Base-by-base conservation (phyloP, 164 flowering plant species). In the Umbilicus rupestris region DNA sequence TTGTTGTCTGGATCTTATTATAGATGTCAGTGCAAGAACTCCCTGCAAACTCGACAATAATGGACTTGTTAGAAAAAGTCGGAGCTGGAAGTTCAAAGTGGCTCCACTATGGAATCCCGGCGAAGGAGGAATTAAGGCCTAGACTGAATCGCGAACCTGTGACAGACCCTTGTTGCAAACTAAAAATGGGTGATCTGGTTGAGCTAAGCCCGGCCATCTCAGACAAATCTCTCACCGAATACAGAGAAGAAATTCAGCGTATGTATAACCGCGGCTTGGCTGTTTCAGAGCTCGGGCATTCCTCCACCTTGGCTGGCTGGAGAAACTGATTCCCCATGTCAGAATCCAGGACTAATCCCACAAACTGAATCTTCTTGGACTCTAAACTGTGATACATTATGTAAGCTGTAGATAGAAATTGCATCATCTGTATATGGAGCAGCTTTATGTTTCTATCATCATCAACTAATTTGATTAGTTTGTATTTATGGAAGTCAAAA, bases 11-110 rank as follows among this genome's bases (percentile, higher is more conserved):
- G 66, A 50, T 35, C 4, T 63, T 63, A 52, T 72, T 74, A 72
- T 87, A 95, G 99, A 95, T 91, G 99, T 87, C 96, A 12, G 96
- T 94, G 63, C 90, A 88, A 71, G 99, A 91, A 76, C 81, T 89
- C 47, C 92, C 96, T 5, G 81, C 84, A 52, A 81, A 85, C 71
- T 81, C 97, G 2, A 83, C 89, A 1, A 65, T 95, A 42, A 80
- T 72, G 86, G 89, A 91, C 75, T 67, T 91, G 59, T 64, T 91
- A 68, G 86, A 79, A 55, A 79, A 81, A 68, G 78, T 73, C 15
- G 99, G 97, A 39, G 46, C 19, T 1, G 89, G 83, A 45, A 80
- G 81, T 75, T 78, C 85, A 1, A 81, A 82, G 62, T 80, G 85
- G 87, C 74, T 84, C 0, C 72, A 82, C 0, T 85, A 85, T 65